Percentiles rank a stretch among this genome's conserved stretches.
These are phyloP conservation scores for Secale cereale DNA, from an alignment of 176 grass and related monocot genomes.

Conservation along the genomic window DNA sequence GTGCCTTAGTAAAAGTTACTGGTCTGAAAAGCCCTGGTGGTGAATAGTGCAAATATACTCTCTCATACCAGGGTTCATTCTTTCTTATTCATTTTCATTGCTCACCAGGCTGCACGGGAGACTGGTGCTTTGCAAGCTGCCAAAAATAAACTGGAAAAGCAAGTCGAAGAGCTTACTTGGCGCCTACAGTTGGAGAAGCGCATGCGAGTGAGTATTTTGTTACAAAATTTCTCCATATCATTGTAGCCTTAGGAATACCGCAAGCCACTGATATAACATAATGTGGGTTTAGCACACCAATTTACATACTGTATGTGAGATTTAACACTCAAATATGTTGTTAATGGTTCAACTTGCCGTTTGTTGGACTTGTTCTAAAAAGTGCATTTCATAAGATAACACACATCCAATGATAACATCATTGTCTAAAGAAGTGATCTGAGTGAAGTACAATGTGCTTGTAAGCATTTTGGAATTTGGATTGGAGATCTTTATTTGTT, in stretches of 20 bases:
- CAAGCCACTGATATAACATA: neutral
- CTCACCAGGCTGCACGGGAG: constrained; percentile 87
- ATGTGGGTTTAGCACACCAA: constrained; percentile 9
- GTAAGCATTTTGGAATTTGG: neutral
- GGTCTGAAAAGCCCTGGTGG: neutral
- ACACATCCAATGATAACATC: neutral
- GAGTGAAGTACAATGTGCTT: neutral
- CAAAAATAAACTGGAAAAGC: constrained; percentile 96
- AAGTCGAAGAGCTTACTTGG: constrained; percentile 98
- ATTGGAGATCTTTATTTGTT: neutral
- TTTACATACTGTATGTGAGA: neutral
- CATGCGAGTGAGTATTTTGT: constrained; percentile 70
- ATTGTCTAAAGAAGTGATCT: constrained; percentile 2
- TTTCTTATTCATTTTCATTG: constrained; percentile 27
- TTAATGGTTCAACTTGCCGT: neutral
- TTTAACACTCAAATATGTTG: neutral
- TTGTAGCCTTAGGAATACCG: neutral
- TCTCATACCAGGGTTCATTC: neutral
- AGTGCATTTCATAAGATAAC: neutral
- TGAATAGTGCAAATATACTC: constrained; percentile 19
- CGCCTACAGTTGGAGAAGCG: constrained; percentile 84
- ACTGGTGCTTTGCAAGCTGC: constrained; percentile 95
- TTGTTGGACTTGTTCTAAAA: neutral
- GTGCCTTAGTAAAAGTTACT: neutral
- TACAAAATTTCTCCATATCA: neutral